Evolutionary conservation across 83 land plant species (phyloP), one percentile per base, ranked within the genome.

Genomic region (Larix sibirica): DNA sequence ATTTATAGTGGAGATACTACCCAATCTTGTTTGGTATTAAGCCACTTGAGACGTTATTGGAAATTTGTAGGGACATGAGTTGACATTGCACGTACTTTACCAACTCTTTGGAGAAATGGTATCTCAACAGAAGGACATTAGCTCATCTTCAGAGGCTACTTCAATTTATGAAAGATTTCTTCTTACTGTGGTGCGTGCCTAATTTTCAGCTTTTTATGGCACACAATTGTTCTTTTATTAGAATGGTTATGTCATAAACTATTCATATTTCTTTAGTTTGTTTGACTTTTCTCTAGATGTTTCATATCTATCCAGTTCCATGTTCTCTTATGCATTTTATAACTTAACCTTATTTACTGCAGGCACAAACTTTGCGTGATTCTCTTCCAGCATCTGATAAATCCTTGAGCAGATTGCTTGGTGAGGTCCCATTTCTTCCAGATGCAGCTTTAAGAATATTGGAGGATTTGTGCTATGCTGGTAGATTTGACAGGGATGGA

Each of bases 361-460:
- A 93, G 95, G 91, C 91, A 54, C 90, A 93, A 85, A 81, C 89
- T n/a, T 87, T 98, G 61, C 84, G 92, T 67, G 96, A 98, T 81
- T 87, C 88, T 28, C 88, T 96, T 66, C 99, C 99, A 77, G 85
- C 99, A 24, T 87, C 99, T 42, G 99, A 96, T 76, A 98, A 92
- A 88, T 94, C 98, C 40, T 84, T 98, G 20, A 90, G 91, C 85
- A 95, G 87, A 86, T 86, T 98, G 59, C 91, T 98, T 80, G 86
- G 83, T 70, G 99, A 98, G 63, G 97, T 79, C 79, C 99, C 99
- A 16, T 83, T 91, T 75, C 79, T 98, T 38, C 94, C 99, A 21
- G 83, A 90, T 66, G 82, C 88, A 61, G 90, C 87, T 6, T 80
- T 98, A 26, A 88, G 90, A 77, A 81, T 96, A 73, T 81, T 98